Evolutionary conservation across 2,329 filamentous ascomycete genomes (phyloP), one percentile per base, ranked within the genome.

Genomic region (Hypoxylon rubiginosum): DNA sequence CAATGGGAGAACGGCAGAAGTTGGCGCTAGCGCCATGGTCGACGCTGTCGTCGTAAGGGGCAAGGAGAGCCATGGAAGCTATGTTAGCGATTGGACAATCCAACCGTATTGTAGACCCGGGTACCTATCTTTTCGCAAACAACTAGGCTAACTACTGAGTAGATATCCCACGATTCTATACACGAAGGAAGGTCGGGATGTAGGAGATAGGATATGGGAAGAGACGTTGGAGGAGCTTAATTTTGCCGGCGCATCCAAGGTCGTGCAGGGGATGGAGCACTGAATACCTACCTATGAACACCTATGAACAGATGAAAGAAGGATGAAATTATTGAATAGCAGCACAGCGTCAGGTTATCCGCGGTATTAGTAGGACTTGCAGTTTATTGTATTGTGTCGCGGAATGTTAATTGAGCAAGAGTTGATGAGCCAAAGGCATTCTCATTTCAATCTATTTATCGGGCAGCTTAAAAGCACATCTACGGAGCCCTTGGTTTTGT

Each of bases 171-270:
- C 53, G 28, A 46, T 73, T 0, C 13, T 72, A 19, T 76, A 75
- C 21, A 74, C 72, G 5, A 50, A 70, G 28, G 68, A 68, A 34
- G 73, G 73, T 1, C 54, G 58, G 1, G 56, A 63, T 21, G 41
- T 71, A 8, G 63, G 51, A 59, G 70, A 74, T 15, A 66, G 68
- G 50, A 50, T 75, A 45, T 76, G 74, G 74, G 70, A 75, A 54
- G 74, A 76, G 53, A 75, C 73, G 6, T 62, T 76, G 63, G 71
- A 73, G 58, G 73, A 75, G 61, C 56, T 76, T 6, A 71, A 71
- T 36, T 75, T 75, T 48, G 73, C 66, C 5, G 67, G 71, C 7
- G 70, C 64, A 36, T 71, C 73, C 1, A 58, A 62, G 51, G 71
- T 74, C 19, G 36, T 76, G 3, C 59, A 69, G 43, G 58, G 57